Evolutionary conservation across 495 filamentous ascomycete genomes (phyloP).

Genomic region (Eremomyces bilateralis): DNA sequence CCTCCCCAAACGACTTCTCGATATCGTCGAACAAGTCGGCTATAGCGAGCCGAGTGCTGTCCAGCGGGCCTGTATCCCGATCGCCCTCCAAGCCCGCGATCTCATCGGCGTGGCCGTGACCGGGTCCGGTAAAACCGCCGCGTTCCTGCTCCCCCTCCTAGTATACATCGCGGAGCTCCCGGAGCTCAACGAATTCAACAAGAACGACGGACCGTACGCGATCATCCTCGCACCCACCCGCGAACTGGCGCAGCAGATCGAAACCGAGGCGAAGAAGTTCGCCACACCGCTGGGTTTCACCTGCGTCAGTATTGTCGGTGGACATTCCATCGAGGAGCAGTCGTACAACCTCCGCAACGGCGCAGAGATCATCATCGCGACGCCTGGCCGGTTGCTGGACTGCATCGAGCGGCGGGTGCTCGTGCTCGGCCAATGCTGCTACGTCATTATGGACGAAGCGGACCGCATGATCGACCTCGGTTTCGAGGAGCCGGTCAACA

Average conservation of each 20-base stretch:
- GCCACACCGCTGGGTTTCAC: slow-evolving; percentile 81
- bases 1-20: slow-evolving; percentile 57
- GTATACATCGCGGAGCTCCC: slow-evolving; percentile 91
- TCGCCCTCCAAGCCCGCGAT: slow-evolving; percentile 80
- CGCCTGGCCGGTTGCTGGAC: slow-evolving; percentile 89
- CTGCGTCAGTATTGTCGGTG: slow-evolving; percentile 92
- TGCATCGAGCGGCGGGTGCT: slow-evolving; percentile 86
- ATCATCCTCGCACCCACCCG: slow-evolving; percentile 95
- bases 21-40: slow-evolving; percentile 66
- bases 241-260: slow-evolving; percentile 96
- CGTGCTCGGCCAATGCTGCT: slow-evolving; percentile 88
- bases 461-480: slow-evolving; percentile 98
- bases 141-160: slow-evolving; percentile 84
- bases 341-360: slow-evolving; percentile 83
- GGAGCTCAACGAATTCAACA: slow-evolving; percentile 63
- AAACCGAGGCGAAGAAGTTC: slow-evolving; percentile 85
- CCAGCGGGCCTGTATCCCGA: slow-evolving; percentile 86
- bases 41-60: slow-evolving; percentile 89
- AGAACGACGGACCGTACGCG: slow-evolving; percentile 90
- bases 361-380: slow-evolving; percentile 96
- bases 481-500: slow-evolving; percentile 94
- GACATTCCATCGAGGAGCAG: slow-evolving; percentile 88
- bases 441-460: slow-evolving; percentile 96
- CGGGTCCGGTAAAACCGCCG: slow-evolving; percentile 95
- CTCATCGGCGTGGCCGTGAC: slow-evolving; percentile 96